Evolutionary conservation across 2,329 filamentous ascomycete genomes (phyloP).

Genomic region (Botryosphaeria dothidea): DNA sequence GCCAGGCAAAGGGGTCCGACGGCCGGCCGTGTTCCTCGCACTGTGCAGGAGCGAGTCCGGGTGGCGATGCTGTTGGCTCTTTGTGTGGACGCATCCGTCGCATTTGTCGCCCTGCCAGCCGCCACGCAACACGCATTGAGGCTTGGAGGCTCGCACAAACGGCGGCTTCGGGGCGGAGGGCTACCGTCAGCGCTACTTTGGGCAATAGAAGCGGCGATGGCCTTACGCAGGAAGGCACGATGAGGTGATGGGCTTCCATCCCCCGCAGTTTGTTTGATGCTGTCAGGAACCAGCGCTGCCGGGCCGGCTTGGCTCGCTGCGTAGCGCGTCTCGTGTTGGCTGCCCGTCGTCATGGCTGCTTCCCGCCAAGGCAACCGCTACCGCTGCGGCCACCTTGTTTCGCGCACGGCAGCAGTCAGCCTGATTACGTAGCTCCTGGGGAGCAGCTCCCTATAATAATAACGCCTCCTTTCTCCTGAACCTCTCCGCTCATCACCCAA

Average conservation of each 20-base stretch:
- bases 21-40: conserved; percentile 2
- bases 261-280: neutral
- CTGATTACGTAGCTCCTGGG: conserved; percentile 2
- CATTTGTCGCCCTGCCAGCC: neutral
- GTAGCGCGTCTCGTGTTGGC: conserved; percentile 12
- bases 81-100: conserved; percentile 11
- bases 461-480: neutral
- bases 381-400: conserved; percentile 7
- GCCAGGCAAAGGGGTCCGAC: neutral
- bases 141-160: neutral
- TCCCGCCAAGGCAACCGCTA: conserved; percentile 4
- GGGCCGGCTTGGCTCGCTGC: neutral
- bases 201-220: neutral
- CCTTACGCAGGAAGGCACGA: neutral
- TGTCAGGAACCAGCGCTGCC: conserved; percentile 9
- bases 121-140: conserved; percentile 9
- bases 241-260: conserved; percentile 4
- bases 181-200: neutral
- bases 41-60: neutral
- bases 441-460: conserved; percentile 5
- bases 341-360: neutral
- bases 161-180: neutral
- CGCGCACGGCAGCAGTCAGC: conserved; percentile 2
- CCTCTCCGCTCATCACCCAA: neutral
- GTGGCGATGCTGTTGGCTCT: conserved; percentile 7